Evolutionary conservation across 1,139 yeast species (phyloP), one percentile per base, ranked within the genome.

Genomic region (Lodderomyces elongisporus): DNA sequence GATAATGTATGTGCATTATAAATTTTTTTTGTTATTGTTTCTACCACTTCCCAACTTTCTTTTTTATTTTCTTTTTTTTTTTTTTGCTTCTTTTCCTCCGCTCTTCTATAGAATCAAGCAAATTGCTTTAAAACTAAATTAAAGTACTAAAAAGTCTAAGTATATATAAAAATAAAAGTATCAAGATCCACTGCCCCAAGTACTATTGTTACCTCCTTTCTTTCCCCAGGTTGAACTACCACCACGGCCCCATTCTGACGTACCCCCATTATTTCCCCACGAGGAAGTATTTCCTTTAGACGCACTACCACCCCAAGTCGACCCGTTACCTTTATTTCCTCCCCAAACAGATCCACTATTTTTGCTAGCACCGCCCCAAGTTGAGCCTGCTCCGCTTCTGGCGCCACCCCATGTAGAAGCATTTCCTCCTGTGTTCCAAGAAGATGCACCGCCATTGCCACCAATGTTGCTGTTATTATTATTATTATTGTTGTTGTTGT

Each of bases 171-270:
- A n/a, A n/a, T n/a, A n/a, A n/a, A n/a, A n/a, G n/a, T n/a, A n/a
- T n/a, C n/a, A n/a, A n/a, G n/a, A n/a, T 16, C 25, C 20, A 22
- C 27, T 29, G 12, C 37, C 52, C 56, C 56, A 51, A 12, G 51
- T 42, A 31, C 48, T 43, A 24, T 37, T 40, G 27, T 37, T 39
- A 16, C 49, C 45, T 26, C 35, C 43, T 28, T 37, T 42, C 13
- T 60, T 62, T 17, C 62, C 62, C 64, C 64, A 60, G 14, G 61
- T 47, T 37, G 60, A 56, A 24, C 56, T 57, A 35, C 60, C 54
- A 60, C 69, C 60, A 35, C 70, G 44, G 38, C 41, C 46, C n/a
- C n/a, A n/a, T n/a, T n/a, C n/a, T n/a, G n/a, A n/a, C n/a, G n/a
- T n/a, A n/a, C n/a, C n/a, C n/a, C n/a, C n/a, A n/a, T n/a, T n/a